Evolutionary conservation across 192 early-diverging fungal species (phyloP).

Genomic region (Funneliformis mosseae): DNA sequence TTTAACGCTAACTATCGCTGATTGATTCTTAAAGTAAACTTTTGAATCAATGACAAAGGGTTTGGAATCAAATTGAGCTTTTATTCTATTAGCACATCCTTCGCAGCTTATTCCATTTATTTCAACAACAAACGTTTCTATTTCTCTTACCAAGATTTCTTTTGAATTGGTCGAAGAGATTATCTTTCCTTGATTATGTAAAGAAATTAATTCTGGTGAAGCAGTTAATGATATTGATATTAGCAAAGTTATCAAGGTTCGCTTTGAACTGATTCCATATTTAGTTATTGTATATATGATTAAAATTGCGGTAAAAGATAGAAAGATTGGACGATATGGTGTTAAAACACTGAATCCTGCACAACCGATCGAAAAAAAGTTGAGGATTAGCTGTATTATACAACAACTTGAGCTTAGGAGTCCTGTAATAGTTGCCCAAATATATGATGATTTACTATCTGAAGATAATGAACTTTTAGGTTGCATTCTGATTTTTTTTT

Average conservation of each 20-base stretch:
- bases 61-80: conserved; percentile 36
- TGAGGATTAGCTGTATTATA: conserved; percentile 54
- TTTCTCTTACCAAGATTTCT: neutral
- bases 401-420: conserved; percentile 56
- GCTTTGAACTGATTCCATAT: conserved; percentile 35
- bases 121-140: conserved; percentile 1
- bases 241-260: conserved; percentile 25
- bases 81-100: conserved; percentile 56
- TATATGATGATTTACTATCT: conserved; percentile 24
- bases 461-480: neutral
- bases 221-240: conserved; percentile 40
- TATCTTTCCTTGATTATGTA: conserved; percentile 40
- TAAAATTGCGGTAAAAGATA: conserved; percentile 34
- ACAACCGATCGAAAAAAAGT: conserved; percentile 55
- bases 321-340: conserved; percentile 47
- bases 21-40: conserved; percentile 45
- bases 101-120: conserved; percentile 54
- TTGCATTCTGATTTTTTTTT: neutral
- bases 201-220: conserved; percentile 47
- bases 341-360: conserved; percentile 60
- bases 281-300: conserved; percentile 36
- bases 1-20: neutral
- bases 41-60: conserved; percentile 38
- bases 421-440: conserved; percentile 37
- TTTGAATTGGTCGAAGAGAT: neutral